Evolutionary conservation across 805 yeast species (phyloP), one percentile per base, ranked within the genome.

Genomic region (Yarrowia alimentaria): DNA sequence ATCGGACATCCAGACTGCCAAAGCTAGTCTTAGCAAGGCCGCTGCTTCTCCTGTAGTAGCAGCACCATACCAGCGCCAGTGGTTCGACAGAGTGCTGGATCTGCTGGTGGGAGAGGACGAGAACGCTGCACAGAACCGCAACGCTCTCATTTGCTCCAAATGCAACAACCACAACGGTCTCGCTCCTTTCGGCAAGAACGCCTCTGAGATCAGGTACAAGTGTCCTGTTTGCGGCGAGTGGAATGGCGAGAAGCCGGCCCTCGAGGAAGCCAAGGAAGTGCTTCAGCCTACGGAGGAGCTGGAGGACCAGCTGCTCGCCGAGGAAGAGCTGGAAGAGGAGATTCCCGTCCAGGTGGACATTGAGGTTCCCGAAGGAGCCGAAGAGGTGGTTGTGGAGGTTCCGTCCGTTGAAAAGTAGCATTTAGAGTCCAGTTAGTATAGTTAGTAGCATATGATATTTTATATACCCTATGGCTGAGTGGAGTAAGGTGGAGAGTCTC

Each of bases 141-240:
- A 73, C 61, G 95, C 95, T 0, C 70, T 86, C 57, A 83, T 86
- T 12, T 86, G 95, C 62, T 56, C 60, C n/a, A 37, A 37, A 16
- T 86, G 95, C 61, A 68, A 64, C 17, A 71, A 71, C 13, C 94
- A 86, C 64, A 86, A 87, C 60, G 95, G 95, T 1, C 71, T 86
- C 35, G 94, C 94, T 0, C 85, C 88, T 4, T 88, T 85, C 1
- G 83, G 83, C 6, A 67, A 74, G 54, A 54, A 62, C 2, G 83
- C 91, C 0, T 59, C 57, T 2, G 60, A 64, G 5, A 78, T 84
- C 7, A 66, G 64, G 47, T 86, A 81, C 58, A 60, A 69, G 2
- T 86, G 95, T 67, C 85, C 88, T 6, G 6, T 8, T 5, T 40
- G 48, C 10, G 48, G 48, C 8, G 34, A 20, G 20, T 40, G 32